Evolutionary conservation across 495 filamentous ascomycete species (phyloP), one percentile per base, ranked within the genome.

Genomic region (Neurospora pannonica): DNA sequence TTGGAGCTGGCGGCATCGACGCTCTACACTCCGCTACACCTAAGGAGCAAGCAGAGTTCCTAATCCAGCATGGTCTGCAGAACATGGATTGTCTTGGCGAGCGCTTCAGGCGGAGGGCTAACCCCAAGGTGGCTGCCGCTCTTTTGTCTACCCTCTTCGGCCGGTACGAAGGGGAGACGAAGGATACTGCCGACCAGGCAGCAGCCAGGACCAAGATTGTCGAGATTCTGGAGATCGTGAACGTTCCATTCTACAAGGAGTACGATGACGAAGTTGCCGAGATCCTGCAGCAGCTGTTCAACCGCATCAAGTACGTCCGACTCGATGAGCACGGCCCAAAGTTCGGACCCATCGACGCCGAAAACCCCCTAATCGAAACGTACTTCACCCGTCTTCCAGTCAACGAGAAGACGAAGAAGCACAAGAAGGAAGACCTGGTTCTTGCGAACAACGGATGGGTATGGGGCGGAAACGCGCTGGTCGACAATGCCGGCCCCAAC

Each of bases 381-480:
- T 98, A 98, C 84, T 99, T 99, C 83, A 97, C 95, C 6, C 90
- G 97, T 19, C 88, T 99, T 31, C 93, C 96, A 3, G 79, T 86
- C 38, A 97, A 97, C 75, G 89, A 92, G 7, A 87, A 86, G 38
- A 97, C 97, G 0, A 87, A 88, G 75, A 91, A 93, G 80, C 91
- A 97, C 78, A 89, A 90, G 60, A 85, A 89, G 3, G 92, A 92
- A 73, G 90, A 92, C 70, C 84, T 98, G 40, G 93, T 93, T 4
- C 83, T 99, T 21, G 95, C 91, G 38, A 98, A 97, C 83, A 99
- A 99, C 79, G 97, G 97, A 73, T 99, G 97, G 97, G 94, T 98
- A 24, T 99, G 97, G 97, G 94, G 93, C 75, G 94, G 96, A 17
- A 94, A 97, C 79, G 94, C 94, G 0, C 88, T 98, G 83, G 89